Conservation (phyloP, 495 filamentous ascomycete species). For the Usnea hakonensis region DNA sequence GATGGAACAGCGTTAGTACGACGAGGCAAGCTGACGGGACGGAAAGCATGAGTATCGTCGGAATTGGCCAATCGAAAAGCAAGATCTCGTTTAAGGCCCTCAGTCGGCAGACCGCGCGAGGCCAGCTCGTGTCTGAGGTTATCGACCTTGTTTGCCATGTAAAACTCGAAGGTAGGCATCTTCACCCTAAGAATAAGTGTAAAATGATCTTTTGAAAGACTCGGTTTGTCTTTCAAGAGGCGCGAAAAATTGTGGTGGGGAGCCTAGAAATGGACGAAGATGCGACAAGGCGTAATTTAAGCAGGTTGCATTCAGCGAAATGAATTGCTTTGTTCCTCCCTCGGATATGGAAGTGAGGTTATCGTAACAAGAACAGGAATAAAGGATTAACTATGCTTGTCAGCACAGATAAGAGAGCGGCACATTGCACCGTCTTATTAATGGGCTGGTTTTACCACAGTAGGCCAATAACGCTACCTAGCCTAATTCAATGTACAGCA, state of each 20-base stretch:
- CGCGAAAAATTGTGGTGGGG: background rate
- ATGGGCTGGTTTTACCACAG: background rate
- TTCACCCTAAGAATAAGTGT: background rate
- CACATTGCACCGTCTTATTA: background rate
- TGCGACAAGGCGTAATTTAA: background rate
- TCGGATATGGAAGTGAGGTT: background rate
- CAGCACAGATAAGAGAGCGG: background rate
- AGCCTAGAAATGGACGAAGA: background rate
- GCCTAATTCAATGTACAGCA: background rate
- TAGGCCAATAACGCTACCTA: background rate
- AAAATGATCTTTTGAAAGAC: background rate
- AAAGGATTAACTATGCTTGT: background rate
- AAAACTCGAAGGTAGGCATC: background rate
- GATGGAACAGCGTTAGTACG: background rate
- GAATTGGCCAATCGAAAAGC: background rate
- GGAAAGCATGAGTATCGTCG: background rate
- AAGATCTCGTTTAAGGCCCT: background rate
- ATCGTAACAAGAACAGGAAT: background rate
- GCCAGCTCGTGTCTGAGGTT: background rate
- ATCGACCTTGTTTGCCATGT: background rate
- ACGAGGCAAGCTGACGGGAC: background rate
- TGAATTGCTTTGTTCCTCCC: background rate
- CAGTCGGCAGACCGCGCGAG: background rate
- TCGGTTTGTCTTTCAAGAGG: too few relatives aligned
- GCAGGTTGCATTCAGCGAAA: background rate